These are phyloP conservation scores for Trichophyton rubrum DNA, from an alignment of 2,329 filamentous ascomycete species.

Conservation along the genomic window DNA sequence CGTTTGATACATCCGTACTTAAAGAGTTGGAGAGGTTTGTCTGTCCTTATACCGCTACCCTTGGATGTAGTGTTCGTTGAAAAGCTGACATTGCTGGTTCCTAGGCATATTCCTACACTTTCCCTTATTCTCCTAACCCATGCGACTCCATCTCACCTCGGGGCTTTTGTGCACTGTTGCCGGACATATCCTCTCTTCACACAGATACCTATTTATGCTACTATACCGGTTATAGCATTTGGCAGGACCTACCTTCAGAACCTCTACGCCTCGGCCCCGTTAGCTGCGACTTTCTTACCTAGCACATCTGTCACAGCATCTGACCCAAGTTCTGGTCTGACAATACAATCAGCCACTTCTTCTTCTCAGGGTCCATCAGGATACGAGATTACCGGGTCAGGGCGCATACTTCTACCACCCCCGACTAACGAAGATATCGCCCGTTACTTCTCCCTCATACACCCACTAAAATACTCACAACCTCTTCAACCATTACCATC, in stretches of 20 bases:
- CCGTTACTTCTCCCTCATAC: constrained; percentile 79
- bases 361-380: constrained; percentile 20
- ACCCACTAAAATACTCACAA: constrained; percentile 91
- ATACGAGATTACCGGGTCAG: constrained; percentile 17
- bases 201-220: constrained; percentile 88
- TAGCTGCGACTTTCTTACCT: constrained; percentile 75
- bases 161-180: constrained; percentile 91
- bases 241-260: constrained; percentile 85
- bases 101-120: constrained; percentile 75
- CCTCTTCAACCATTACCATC: constrained; percentile 81
- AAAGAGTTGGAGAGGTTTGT: constrained; percentile 77
- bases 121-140: constrained; percentile 92
- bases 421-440: constrained; percentile 83
- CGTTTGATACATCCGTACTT: constrained; percentile 70
- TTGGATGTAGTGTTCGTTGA: neutral
- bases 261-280: constrained; percentile 75
- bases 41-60: constrained; percentile 9
- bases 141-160: constrained; percentile 79
- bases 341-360: constrained; percentile 18
- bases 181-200: constrained; percentile 88
- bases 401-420: constrained; percentile 47
- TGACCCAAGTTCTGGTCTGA: constrained; percentile 18
- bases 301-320: constrained; percentile 47
- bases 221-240: constrained; percentile 81
- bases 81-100: neutral